Percentiles rank a stretch among this genome's conserved stretches.
Conservation (phyloP, 805 yeast species). For the Pichia californica region DNA sequence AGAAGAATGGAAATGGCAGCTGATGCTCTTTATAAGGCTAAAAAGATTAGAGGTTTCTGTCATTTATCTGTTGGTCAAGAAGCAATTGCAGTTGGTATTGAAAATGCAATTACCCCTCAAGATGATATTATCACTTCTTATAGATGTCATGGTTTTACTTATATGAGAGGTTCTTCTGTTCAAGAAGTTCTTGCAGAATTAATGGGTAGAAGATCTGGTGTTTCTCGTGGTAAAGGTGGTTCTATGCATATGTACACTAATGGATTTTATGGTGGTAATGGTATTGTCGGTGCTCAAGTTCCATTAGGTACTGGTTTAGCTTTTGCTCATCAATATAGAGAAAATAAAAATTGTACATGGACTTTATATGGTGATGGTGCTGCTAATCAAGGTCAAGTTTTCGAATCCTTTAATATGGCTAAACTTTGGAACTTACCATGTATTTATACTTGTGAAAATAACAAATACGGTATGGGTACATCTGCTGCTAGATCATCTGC, state of each 20-base stretch:
- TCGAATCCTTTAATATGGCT: slow-evolving; percentile 98
- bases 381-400: slow-evolving; percentile 98
- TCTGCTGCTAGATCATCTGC: slow-evolving; percentile 97
- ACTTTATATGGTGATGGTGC: slow-evolving; percentile 98
- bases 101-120: slow-evolving; percentile 77
- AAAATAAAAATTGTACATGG: slow-evolving; percentile 73
- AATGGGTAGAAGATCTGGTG: slow-evolving; percentile 95
- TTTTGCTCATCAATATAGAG: slow-evolving; percentile 94
- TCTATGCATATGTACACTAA: slow-evolving; percentile 98
- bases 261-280: slow-evolving; percentile 98
- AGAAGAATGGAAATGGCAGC: slow-evolving; percentile 99
- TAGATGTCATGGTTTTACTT: slow-evolving; percentile 98
- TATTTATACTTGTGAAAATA: slow-evolving; percentile 94
- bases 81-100: slow-evolving; percentile 98
- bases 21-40: slow-evolving; percentile 96
- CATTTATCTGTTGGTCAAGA: slow-evolving; percentile 98
- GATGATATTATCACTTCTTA: slow-evolving; percentile 95
- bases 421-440: slow-evolving; percentile 96
- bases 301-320: slow-evolving; percentile 97
- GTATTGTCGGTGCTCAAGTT: slow-evolving; percentile 99
- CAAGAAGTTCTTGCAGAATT: slow-evolving; percentile 88
- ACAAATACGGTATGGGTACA: slow-evolving; percentile 99
- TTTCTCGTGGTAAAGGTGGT: slow-evolving; percentile 97
- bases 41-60: slow-evolving; percentile 98
- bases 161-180: slow-evolving; percentile 92